Evolutionary conservation across 1,139 yeast species (phyloP).

Genomic region (Kodamaea sp.): DNA sequence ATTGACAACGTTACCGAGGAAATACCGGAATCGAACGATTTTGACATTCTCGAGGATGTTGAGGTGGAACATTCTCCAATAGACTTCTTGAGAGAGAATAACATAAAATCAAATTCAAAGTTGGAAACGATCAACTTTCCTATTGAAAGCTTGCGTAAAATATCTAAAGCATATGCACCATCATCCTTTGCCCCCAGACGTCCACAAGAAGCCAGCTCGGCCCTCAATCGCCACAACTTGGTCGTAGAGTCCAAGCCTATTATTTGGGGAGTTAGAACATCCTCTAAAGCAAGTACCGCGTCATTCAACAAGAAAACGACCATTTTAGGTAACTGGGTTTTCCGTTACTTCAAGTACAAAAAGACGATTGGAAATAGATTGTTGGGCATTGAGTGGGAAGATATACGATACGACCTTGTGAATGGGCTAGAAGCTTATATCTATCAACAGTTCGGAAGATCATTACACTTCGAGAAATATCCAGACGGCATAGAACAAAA

Average conservation of each 20-base stretch:
- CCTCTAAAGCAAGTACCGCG: conserved; percentile 32
- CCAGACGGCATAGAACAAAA: conserved; percentile 6
- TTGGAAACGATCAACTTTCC: conserved; percentile 23
- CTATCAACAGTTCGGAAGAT: conserved; percentile 38
- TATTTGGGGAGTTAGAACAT: conserved; percentile 31
- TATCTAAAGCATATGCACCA: conserved; percentile 14
- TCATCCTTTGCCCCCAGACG: conserved; percentile 1
- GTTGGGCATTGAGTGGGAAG: conserved; percentile 50
- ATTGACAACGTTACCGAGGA: neutral
- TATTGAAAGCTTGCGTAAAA: conserved; percentile 13
- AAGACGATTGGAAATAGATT: conserved; percentile 41
- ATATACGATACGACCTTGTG: conserved; percentile 40
- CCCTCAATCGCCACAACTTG: conserved; percentile 22
- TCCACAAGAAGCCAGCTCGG: conserved; percentile 19
- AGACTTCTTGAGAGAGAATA: conserved; percentile 9
- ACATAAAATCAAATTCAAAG: conserved; percentile 6
- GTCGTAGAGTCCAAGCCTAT: conserved; percentile 31
- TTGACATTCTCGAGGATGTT: conserved; percentile 1
- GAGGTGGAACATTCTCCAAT: conserved; percentile 6
- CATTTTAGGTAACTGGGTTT: conserved; percentile 34
- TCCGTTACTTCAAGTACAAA: conserved; percentile 41
- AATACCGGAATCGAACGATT: neutral
- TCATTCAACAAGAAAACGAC: conserved; percentile 31
- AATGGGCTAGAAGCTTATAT: conserved; percentile 39
- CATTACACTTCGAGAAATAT: conserved; percentile 10